Percentiles rank a stretch among this genome's conserved stretches.
phyloP scores from a whole-genome alignment of 331 rosid species.

The Dryas integrifolia region DNA sequence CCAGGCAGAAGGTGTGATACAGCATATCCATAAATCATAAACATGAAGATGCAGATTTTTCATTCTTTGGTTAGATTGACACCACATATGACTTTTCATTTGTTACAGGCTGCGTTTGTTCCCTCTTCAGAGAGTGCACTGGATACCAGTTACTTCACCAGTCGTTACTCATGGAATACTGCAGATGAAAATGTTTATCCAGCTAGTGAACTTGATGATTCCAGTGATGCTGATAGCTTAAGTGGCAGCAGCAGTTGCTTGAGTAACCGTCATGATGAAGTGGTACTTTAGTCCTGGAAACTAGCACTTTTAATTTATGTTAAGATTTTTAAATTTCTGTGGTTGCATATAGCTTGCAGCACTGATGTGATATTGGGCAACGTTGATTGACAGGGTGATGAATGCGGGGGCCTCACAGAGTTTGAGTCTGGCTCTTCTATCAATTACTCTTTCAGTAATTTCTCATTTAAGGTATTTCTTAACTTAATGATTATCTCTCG shows the following conservation, averaged over 20 bases:
- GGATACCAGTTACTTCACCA: constrained; percentile 92
- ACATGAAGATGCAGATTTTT: not conserved
- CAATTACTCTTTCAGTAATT: constrained; percentile 93
- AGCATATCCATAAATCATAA: constrained; percentile 10
- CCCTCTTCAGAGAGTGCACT: constrained; percentile 91
- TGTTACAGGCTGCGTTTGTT: constrained; percentile 94
- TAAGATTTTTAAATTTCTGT: constrained; percentile 2
- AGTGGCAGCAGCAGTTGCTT: constrained; percentile 90
- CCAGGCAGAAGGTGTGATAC: constrained; percentile 79
- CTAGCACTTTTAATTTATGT: constrained; percentile 1
- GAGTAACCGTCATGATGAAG: constrained; percentile 94
- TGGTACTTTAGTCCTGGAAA: constrained; percentile 48
- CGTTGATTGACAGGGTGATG: constrained; percentile 66
- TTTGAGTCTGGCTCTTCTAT: constrained; percentile 76
- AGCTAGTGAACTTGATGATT: constrained; percentile 74
- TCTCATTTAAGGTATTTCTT: constrained; percentile 83
- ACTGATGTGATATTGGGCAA: constrained; percentile 37
- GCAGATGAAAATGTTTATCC: constrained; percentile 59
- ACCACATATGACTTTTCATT: constrained; percentile 6
- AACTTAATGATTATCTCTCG: not conserved
- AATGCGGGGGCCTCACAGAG: constrained; percentile 88
- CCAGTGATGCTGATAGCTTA: constrained; percentile 86
- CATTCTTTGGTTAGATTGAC: not conserved
- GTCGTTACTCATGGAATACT: constrained; percentile 89
- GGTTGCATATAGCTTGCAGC: constrained; percentile 12